These are phyloP conservation scores for Pichia sorboxylosa DNA, from an alignment of 1,139 yeast species.

Conservation along the genomic window DNA sequence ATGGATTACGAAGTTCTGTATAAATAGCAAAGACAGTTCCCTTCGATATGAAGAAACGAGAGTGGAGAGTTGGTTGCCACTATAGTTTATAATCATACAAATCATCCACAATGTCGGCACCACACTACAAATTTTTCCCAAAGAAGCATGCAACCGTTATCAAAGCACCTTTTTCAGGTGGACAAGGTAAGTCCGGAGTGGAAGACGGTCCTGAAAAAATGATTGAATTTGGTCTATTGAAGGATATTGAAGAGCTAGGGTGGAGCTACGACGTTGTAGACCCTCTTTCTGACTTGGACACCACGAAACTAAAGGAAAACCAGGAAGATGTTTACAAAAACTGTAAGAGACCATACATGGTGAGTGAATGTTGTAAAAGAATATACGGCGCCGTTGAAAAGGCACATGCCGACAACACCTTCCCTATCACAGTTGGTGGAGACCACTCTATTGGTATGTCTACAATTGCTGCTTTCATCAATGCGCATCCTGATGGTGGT, in stretches of 20 bases:
- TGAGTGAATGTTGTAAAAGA: slow-evolving; percentile 56
- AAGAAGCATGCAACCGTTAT: slow-evolving; percentile 50
- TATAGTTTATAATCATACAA: too few species aligned
- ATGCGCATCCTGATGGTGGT: slow-evolving; percentile 76
- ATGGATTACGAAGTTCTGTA: too few species aligned
- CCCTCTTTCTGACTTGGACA: slow-evolving; percentile 44
- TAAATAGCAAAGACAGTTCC: too few species aligned
- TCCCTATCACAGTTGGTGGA: slow-evolving; percentile 88
- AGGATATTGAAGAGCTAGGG: slow-evolving; percentile 54
- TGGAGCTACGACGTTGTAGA: slow-evolving; percentile 53
- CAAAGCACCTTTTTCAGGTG: slow-evolving; percentile 91
- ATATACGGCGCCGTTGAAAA: slow-evolving; percentile 51
- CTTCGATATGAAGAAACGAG: too few species aligned
- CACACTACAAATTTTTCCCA: slow-evolving; percentile 40
- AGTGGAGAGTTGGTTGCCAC: too few species aligned
- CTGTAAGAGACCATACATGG: slow-evolving; percentile 69
- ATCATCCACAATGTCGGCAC: too few species aligned
- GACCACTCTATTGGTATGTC: slow-evolving; percentile 96
- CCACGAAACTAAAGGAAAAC: slow-evolving; percentile 31
- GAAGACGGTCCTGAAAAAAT: slow-evolving; percentile 86
- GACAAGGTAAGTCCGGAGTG: slow-evolving; percentile 89
- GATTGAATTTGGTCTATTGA: slow-evolving; percentile 56
- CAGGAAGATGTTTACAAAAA: slow-evolving; percentile 37
- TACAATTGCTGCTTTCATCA: slow-evolving; percentile 75
- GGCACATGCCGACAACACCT: slow-evolving; percentile 37